A percentile compares a stretch with the other conserved stretches of the same genome.
These are phyloP conservation scores for Cubamyces lactineus DNA, from an alignment of 768 basidiomycete genomes.

Conservation along the genomic window DNA sequence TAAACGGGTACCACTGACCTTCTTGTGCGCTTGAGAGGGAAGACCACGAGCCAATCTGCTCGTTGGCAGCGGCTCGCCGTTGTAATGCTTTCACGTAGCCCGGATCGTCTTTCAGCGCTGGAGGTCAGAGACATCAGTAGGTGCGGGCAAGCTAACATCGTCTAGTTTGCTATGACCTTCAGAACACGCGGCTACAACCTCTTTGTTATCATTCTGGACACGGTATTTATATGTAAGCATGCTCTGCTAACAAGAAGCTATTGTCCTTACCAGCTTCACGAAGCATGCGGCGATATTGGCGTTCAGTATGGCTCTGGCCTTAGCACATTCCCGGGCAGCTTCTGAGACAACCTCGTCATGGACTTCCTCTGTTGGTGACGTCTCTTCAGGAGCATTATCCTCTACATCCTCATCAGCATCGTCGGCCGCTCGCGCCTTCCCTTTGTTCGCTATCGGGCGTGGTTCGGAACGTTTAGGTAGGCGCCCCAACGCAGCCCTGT, in stretches of 20 bases:
- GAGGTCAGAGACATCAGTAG: slow-evolving; percentile 9
- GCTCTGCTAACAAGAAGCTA: background rate
- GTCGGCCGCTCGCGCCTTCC: slow-evolving; percentile 23
- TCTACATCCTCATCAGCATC: slow-evolving; percentile 11
- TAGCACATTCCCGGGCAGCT: slow-evolving; percentile 52
- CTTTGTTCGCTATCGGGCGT: slow-evolving; percentile 13
- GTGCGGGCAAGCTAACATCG: background rate
- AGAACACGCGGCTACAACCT: slow-evolving; percentile 79
- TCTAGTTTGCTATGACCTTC: slow-evolving; percentile 52
- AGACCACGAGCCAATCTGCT: slow-evolving; percentile 79
- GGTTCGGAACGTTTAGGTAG: slow-evolving; percentile 55
- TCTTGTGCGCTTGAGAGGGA: slow-evolving; percentile 81
- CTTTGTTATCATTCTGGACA: slow-evolving; percentile 72
- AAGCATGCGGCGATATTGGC: slow-evolving; percentile 91
- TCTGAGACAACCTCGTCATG: slow-evolving; percentile 32
- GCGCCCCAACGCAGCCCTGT: slow-evolving; percentile 66
- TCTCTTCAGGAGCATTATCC: slow-evolving; percentile 30
- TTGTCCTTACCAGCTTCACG: slow-evolving; percentile 66
- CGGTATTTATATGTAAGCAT: background rate
- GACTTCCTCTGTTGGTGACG: slow-evolving; percentile 24
- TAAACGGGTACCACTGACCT: slow-evolving; percentile 49
- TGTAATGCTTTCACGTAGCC: slow-evolving; percentile 86
- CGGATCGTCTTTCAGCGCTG: slow-evolving; percentile 88
- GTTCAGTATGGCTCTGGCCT: slow-evolving; percentile 71
- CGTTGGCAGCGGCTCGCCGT: slow-evolving; percentile 86